These are phyloP conservation scores for Mycena alexandri DNA, from an alignment of 768 basidiomycete species.

Conservation along the genomic window DNA sequence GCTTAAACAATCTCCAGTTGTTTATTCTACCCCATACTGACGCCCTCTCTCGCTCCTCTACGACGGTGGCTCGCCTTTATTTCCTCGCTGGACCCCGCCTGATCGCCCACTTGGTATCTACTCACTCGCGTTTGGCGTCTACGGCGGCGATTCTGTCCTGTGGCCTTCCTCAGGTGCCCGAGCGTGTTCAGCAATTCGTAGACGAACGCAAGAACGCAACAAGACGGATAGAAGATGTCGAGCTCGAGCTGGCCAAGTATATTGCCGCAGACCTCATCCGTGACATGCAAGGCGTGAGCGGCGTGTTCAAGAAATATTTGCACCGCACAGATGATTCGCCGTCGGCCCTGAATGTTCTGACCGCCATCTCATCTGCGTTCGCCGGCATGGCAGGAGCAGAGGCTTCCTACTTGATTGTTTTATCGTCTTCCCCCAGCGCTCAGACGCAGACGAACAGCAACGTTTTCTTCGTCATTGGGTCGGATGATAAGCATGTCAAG, in stretches of 20 bases:
- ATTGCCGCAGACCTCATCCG: slow-evolving; percentile 58
- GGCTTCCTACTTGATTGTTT: slow-evolving; percentile 59
- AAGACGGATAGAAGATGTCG: slow-evolving; percentile 78
- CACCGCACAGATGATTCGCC: slow-evolving; percentile 73
- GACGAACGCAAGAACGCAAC: slow-evolving; percentile 76
- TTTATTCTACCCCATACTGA: slow-evolving; percentile 81
- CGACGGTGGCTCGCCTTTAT: slow-evolving; percentile 79
- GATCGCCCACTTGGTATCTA: slow-evolving; percentile 68
- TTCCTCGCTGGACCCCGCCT: slow-evolving; percentile 88
- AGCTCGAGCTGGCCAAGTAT: slow-evolving; percentile 68
- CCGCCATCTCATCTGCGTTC: slow-evolving; percentile 66
- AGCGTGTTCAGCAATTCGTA: slow-evolving; percentile 74
- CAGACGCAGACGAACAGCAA: slow-evolving; percentile 64
- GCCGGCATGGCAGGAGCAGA: slow-evolving; percentile 41
- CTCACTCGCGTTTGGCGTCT: slow-evolving; percentile 67
- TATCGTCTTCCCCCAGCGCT: slow-evolving; percentile 73
- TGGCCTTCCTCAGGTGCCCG: slow-evolving; percentile 73
- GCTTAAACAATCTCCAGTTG: slow-evolving; percentile 78
- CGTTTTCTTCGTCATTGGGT: slow-evolving; percentile 71
- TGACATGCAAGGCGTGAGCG: slow-evolving; percentile 49
- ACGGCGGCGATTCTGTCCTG: slow-evolving; percentile 76
- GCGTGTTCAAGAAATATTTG: slow-evolving; percentile 60
- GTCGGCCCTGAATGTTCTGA: slow-evolving; percentile 71
- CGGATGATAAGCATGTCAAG: slow-evolving; percentile 72
- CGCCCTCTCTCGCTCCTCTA: slow-evolving; percentile 68